These are phyloP conservation scores for Malassezia restricta DNA, from an alignment of 1,284 basidiomycete species.

Conservation along the genomic window DNA sequence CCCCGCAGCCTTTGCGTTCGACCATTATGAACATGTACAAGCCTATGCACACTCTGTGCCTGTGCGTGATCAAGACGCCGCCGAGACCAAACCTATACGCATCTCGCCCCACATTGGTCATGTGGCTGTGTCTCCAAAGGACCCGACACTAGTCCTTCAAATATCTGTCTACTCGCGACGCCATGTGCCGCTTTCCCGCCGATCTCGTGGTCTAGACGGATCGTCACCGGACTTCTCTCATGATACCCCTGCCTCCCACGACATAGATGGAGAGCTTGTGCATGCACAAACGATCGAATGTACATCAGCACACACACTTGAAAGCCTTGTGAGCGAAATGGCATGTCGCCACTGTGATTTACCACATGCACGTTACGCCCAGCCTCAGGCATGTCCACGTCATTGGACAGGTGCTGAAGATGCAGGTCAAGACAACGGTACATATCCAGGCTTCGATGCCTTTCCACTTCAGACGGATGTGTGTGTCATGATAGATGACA, in stretches of 20 bases:
- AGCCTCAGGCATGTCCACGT: neutral
- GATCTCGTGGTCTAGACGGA: slow-evolving; percentile 2
- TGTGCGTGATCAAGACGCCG: slow-evolving; percentile 3
- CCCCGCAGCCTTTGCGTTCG: slow-evolving; percentile 7
- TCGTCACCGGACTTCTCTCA: neutral
- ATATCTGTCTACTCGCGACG: slow-evolving; percentile 10
- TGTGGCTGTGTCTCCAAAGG: neutral
- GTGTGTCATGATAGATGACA: slow-evolving; percentile 1
- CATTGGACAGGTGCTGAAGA: slow-evolving; percentile 13
- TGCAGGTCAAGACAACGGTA: neutral
- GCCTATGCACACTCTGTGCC: neutral
- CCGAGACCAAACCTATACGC: slow-evolving; percentile 2
- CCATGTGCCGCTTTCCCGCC: neutral
- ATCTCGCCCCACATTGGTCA: neutral
- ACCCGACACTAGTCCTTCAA: neutral
- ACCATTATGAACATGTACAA: slow-evolving; percentile 10
- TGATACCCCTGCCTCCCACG: neutral
- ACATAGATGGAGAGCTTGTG: slow-evolving; percentile 1
- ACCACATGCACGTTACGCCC: neutral
- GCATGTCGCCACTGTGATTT: slow-evolving; percentile 11
- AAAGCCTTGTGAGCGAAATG: slow-evolving; percentile 1
- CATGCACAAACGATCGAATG: slow-evolving; percentile 3
- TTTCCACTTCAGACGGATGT: slow-evolving; percentile 1
- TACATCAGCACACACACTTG: slow-evolving; percentile 2
- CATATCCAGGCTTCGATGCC: slow-evolving; percentile 5